phyloP scores from a whole-genome alignment of 805 yeast genomes.

The Soucietia sequanensis region DNA sequence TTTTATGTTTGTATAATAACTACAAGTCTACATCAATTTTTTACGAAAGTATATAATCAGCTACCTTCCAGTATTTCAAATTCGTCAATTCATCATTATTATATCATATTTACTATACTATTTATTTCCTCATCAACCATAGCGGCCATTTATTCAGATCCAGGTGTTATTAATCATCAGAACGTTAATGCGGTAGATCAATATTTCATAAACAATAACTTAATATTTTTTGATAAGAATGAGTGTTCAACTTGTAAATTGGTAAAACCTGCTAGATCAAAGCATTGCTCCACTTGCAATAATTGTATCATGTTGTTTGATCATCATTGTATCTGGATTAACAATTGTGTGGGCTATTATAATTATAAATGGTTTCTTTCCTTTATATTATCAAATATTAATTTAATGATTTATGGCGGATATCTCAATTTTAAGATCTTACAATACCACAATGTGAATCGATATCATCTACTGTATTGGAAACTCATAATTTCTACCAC shows the following conservation, averaged over 20 bases:
- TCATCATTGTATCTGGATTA: slow-evolving; percentile 66
- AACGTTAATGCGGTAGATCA: slow-evolving; percentile 9
- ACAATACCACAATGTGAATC: slow-evolving; percentile 3
- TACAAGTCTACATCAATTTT: slow-evolving; percentile 30
- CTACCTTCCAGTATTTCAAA: slow-evolving; percentile 9
- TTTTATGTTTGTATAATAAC: slow-evolving; percentile 38
- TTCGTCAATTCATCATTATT: slow-evolving; percentile 9
- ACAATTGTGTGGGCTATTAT: slow-evolving; percentile 70
- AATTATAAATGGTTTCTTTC: slow-evolving; percentile 61
- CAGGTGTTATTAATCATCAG: slow-evolving; percentile 34
- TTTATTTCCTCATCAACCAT: slow-evolving; percentile 34
- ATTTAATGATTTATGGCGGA: slow-evolving; percentile 41
- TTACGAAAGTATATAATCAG: slow-evolving; percentile 22
- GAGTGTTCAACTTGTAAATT: slow-evolving; percentile 48
- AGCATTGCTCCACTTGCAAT: slow-evolving; percentile 64
- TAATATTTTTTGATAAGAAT: slow-evolving; percentile 50
- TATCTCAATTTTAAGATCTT: slow-evolving; percentile 28
- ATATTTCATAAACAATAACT: slow-evolving; percentile 42
- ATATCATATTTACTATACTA: slow-evolving; percentile 30
- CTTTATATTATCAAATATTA: slow-evolving; percentile 51
- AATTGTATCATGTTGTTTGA: slow-evolving; percentile 49
- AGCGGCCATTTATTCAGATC: slow-evolving; percentile 39
- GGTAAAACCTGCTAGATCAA: slow-evolving; percentile 58
- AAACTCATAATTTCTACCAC: slow-evolving; percentile 23
- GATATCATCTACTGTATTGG: slow-evolving; percentile 16